A percentile compares a stretch with the other conserved stretches of the same genome.
These are phyloP conservation scores for Aspergillus carlsbadensis DNA, from an alignment of 495 filamentous ascomycete genomes.

Conservation along the genomic window DNA sequence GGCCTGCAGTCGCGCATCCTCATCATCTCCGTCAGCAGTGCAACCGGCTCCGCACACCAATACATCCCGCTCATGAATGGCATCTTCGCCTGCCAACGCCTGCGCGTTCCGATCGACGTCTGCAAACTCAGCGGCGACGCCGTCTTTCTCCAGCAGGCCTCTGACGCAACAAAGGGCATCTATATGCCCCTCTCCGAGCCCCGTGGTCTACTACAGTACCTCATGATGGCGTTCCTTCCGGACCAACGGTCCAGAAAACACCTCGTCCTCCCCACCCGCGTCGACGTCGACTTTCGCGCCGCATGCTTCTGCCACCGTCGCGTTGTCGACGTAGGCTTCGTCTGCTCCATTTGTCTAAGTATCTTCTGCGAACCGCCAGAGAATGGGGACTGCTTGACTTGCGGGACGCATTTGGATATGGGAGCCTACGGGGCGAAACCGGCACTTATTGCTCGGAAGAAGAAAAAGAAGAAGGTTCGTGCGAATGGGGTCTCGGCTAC, in stretches of 20 bases:
- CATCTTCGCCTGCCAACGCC: slow-evolving; percentile 87
- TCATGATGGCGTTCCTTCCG: slow-evolving; percentile 92
- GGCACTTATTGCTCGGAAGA: slow-evolving; percentile 67
- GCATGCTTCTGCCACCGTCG: slow-evolving; percentile 95
- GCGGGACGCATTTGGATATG: slow-evolving; percentile 76
- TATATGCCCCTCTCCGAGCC: slow-evolving; percentile 73
- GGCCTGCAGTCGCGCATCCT: slow-evolving; percentile 80
- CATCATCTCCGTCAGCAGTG: slow-evolving; percentile 79
- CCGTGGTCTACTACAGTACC: slow-evolving; percentile 75
- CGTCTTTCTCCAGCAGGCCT: slow-evolving; percentile 93
- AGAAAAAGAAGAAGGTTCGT: slow-evolving; percentile 67
- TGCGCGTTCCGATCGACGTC: slow-evolving; percentile 85
- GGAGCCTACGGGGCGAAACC: slow-evolving; percentile 74
- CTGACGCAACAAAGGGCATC: slow-evolving; percentile 83
- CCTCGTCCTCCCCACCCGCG: slow-evolving; percentile 75
- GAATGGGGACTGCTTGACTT: slow-evolving; percentile 80
- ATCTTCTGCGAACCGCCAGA: slow-evolving; percentile 70
- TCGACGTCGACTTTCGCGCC: slow-evolving; percentile 90
- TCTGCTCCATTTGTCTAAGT: slow-evolving; percentile 93
- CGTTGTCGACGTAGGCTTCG: slow-evolving; percentile 89
- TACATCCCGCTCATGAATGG: slow-evolving; percentile 98
- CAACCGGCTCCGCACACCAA: slow-evolving; percentile 78
- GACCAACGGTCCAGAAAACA: slow-evolving; percentile 65
- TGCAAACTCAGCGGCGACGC: slow-evolving; percentile 79
- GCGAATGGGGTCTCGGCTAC: slow-evolving; percentile 42